Evolutionary conservation across 164 flowering plant genomes (phyloP), one percentile per base, ranked within the genome.

Genomic region (Magnolia sinica): DNA sequence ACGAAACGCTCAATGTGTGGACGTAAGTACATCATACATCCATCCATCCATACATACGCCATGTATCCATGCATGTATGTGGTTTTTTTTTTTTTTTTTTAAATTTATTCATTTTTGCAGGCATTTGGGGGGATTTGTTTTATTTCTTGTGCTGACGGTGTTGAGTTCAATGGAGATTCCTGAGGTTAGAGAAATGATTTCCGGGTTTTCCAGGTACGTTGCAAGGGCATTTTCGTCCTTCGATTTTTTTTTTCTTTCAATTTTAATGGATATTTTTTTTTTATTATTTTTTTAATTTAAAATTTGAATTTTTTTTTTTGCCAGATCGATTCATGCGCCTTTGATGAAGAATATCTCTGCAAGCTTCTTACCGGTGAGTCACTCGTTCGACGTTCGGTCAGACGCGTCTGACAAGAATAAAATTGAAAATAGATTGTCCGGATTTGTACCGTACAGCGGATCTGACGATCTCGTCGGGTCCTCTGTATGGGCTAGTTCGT

Each of bases 1-100:
- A 96, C 78, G 99, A 96, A 76, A 94, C 97, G 71, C 90, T 96
- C 51, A 96, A 96, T 65, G 81, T 96, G 37, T 96, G 99, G 98
- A 91, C 99, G 99, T 96, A 82, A 76, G 92, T 51, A 22, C 50
- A 1, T 37, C 22, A 10, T 10, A 7, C 2, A 1, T 16, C 9
- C 13, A 2, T 64, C 8, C 22, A 10, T 64, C 10, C 22, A 10
- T 10, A 55, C 2, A 27, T 19, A 31, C 27, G 45, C 11, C 18
- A 68, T 31, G 37, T 27, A 1, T 27, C 29, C 50, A 9, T 9
- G 23, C 31, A 29, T 37, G 45, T 37, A 14, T 68, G 29, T 16
- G 29, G 11, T 68, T 37, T 22, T 9, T 29, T 29, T 19, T 29
- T 64, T 14, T 19, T 31, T 16, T 61, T 31, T 76, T 75, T 20